Evolutionary conservation across 331 rosid species (phyloP).

Genomic region (Acacia pycnantha): DNA sequence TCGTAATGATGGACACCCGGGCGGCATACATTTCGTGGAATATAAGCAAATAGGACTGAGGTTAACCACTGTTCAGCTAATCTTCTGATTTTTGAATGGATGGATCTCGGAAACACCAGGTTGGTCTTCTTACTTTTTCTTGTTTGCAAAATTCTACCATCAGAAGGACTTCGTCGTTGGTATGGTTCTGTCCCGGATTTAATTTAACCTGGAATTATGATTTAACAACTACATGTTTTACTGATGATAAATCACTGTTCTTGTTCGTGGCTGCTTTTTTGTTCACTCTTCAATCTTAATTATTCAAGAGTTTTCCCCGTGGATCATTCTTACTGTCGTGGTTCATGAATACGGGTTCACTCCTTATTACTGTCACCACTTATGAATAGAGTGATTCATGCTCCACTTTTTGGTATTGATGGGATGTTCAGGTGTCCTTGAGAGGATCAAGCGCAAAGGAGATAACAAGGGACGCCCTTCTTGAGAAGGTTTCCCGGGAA

Average conservation of each 20-base stretch:
- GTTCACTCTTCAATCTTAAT: not conserved
- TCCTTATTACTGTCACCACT: not conserved
- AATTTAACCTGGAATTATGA: not conserved
- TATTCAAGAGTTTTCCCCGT: not conserved
- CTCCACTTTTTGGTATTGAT: not conserved
- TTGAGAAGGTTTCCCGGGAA: constrained; percentile 79
- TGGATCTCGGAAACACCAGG: constrained; percentile 76
- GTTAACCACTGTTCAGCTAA: not conserved
- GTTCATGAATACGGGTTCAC: not conserved
- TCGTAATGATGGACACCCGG: not conserved
- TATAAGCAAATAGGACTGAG: constrained; percentile 28
- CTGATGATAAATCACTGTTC: not conserved
- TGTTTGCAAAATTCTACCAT: not conserved
- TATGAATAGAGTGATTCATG: not conserved
- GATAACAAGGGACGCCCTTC: constrained; percentile 90
- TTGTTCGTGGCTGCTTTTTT: not conserved
- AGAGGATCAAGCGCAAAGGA: constrained; percentile 96
- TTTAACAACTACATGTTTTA: not conserved
- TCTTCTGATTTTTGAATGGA: constrained; percentile 59
- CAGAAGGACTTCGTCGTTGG: not conserved
- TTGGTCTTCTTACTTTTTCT: not conserved
- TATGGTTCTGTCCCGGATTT: not conserved
- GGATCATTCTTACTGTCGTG: not conserved
- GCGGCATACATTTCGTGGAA: constrained; percentile 12
- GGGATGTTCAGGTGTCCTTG: constrained; percentile 66